Evolutionary conservation across 2,329 filamentous ascomycete genomes (phyloP).

Genomic region (Dactylellina parvicollis): DNA sequence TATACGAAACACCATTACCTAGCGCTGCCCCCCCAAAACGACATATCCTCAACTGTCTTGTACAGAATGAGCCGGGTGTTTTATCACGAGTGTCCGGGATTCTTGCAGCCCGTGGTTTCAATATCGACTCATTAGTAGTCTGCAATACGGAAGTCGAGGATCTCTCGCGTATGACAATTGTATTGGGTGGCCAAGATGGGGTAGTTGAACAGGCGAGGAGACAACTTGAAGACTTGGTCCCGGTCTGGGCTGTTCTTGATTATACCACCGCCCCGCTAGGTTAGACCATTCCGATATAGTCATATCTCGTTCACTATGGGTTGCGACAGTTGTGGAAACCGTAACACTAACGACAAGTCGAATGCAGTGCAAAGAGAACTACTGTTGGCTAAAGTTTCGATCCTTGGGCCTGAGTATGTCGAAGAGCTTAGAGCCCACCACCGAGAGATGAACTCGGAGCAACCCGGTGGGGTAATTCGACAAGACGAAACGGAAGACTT

Average conservation of each 20-base stretch:
- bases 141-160: constrained; percentile 98
- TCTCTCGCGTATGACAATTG: constrained; percentile 97
- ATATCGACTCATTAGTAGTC: constrained; percentile 97
- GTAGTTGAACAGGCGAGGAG: constrained; percentile 96
- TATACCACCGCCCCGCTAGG: constrained; percentile 86
- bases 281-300: neutral
- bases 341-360: neutral
- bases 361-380: constrained; percentile 84
- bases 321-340: no score
- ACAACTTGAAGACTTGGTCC: constrained; percentile 94
- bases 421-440: constrained; percentile 96
- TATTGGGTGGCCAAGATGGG: constrained; percentile 92
- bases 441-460: constrained; percentile 77
- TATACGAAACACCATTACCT: constrained; percentile 94
- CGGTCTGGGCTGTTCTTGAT: constrained; percentile 97
- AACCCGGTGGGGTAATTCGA: constrained; percentile 61
- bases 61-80: constrained; percentile 98
- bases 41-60: constrained; percentile 96
- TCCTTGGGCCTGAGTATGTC: constrained; percentile 96
- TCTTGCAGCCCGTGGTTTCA: constrained; percentile 94
- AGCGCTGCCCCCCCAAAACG: constrained; percentile 86
- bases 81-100: constrained; percentile 96
- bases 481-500: constrained; percentile 72
- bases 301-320: neutral
- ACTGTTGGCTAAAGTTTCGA: constrained; percentile 94